Evolutionary conservation across 2,329 filamentous ascomycete genomes (phyloP).

Genomic region (Xylariaceae sp.): DNA sequence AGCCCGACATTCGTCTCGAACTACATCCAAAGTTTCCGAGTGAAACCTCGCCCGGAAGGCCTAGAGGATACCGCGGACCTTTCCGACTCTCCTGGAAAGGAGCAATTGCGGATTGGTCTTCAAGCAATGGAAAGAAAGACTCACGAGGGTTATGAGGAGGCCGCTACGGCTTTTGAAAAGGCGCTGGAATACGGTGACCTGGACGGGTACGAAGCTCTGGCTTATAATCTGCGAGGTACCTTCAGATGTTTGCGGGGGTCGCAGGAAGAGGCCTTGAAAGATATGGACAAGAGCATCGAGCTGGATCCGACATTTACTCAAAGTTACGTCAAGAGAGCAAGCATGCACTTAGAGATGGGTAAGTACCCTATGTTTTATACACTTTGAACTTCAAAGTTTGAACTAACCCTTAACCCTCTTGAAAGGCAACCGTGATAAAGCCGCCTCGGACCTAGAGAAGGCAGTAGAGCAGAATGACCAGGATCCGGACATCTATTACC

Average conservation of each 20-base stretch:
- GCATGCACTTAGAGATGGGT: constrained; percentile 95
- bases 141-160: constrained; percentile 88
- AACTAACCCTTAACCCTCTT: constrained; percentile 15
- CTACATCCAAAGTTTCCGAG: constrained; percentile 97
- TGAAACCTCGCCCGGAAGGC: constrained; percentile 75
- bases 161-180: constrained; percentile 81
- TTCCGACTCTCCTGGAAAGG: constrained; percentile 76
- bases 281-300: constrained; percentile 92
- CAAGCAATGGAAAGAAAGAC: constrained; percentile 83
- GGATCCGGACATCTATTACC: constrained; percentile 98
- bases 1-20: constrained; percentile 97
- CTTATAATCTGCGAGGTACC: constrained; percentile 95
- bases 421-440: constrained; percentile 78
- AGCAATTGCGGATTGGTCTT: constrained; percentile 82
- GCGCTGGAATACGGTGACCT: constrained; percentile 81
- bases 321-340: constrained; percentile 98
- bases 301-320: constrained; percentile 86
- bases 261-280: constrained; percentile 77
- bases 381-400: not conserved
- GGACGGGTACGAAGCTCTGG: constrained; percentile 82
- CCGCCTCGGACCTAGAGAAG: constrained; percentile 83
- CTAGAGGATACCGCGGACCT: constrained; percentile 83
- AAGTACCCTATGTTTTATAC: constrained; percentile 36
- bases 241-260: constrained; percentile 93
- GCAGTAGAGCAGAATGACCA: constrained; percentile 82